Evolutionary conservation across 495 filamentous ascomycete genomes (phyloP).

Genomic region (Xylaria cubensis): DNA sequence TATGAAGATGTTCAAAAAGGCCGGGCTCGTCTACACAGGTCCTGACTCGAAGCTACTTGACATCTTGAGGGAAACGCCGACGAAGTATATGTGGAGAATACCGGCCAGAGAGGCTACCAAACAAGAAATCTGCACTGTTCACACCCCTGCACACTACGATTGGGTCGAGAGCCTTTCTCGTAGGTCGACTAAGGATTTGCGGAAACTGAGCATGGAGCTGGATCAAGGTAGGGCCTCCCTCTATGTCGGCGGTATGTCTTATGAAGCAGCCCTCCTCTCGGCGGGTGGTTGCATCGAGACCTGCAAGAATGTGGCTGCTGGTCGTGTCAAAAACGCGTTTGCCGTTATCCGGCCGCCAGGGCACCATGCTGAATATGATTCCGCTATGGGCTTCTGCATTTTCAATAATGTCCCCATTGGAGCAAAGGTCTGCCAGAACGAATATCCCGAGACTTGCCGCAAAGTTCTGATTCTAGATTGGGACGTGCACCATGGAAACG

Average conservation of each 20-base stretch:
- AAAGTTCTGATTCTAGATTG: slow-evolving; percentile 95
- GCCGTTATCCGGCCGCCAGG: slow-evolving; percentile 94
- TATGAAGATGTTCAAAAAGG: slow-evolving; percentile 79
- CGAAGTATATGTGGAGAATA: slow-evolving; percentile 76
- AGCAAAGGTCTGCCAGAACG: slow-evolving; percentile 77
- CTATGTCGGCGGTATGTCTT: slow-evolving; percentile 86
- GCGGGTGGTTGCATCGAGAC: slow-evolving; percentile 97
- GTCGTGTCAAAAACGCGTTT: slow-evolving; percentile 88
- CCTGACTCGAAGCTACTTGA: slow-evolving; percentile 52
- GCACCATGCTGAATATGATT: slow-evolving; percentile 87
- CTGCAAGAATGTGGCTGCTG: slow-evolving; percentile 79
- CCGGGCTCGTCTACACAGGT: slow-evolving; percentile 71
- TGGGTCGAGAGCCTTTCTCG: slow-evolving; percentile 71
- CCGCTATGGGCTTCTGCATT: slow-evolving; percentile 91
- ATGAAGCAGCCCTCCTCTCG: slow-evolving; percentile 77
- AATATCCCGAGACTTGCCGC: slow-evolving; percentile 77
- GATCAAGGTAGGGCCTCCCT: slow-evolving; percentile 79
- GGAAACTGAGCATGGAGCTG: slow-evolving; percentile 59
- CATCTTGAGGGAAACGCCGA: slow-evolving; percentile 52
- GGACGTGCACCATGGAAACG: slow-evolving; percentile 90
- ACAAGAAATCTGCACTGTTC: slow-evolving; percentile 79
- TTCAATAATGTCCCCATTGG: slow-evolving; percentile 98
- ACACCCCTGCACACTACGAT: slow-evolving; percentile 73
- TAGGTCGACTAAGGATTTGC: slow-evolving; percentile 65
- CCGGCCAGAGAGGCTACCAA: slow-evolving; percentile 73